Evolutionary conservation across 2,329 filamentous ascomycete genomes (phyloP).

Genomic region (Aspergillus proliferans): DNA sequence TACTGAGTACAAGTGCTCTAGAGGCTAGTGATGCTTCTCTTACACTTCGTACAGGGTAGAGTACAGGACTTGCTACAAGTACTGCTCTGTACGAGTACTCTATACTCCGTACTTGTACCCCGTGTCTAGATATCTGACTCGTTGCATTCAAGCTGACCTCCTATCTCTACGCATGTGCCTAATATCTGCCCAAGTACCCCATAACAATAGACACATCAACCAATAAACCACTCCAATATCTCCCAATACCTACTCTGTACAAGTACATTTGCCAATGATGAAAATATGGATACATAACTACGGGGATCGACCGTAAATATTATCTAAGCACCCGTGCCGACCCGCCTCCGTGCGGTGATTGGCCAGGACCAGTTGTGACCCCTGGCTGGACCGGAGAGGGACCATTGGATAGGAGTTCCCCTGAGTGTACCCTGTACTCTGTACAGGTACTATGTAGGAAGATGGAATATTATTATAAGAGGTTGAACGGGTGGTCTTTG

Average conservation of each 20-base stretch:
- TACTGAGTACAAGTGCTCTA: too few species aligned
- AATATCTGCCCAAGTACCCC: too few species aligned
- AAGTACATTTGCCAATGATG: background rate
- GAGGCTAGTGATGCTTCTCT: too few species aligned
- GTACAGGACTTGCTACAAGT: too few species aligned
- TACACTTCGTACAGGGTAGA: too few species aligned
- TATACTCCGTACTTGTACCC: too few species aligned
- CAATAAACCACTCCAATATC: too few species aligned
- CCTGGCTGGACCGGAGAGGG: background rate
- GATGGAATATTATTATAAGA: background rate
- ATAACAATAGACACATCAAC: too few species aligned
- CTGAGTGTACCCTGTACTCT: background rate
- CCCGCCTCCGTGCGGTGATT: background rate
- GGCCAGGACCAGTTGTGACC: background rate
- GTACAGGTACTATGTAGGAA: background rate
- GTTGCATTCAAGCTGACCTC: too few species aligned
- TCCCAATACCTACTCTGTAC: background rate
- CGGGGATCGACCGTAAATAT: background rate
- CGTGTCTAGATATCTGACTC: too few species aligned
- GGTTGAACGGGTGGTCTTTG: background rate
- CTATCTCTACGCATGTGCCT: too few species aligned
- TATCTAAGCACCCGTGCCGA: background rate
- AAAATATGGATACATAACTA: background rate
- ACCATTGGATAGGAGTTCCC: background rate
- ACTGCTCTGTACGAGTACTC: too few species aligned